Conservation (phyloP, 2,329 filamentous ascomycete species). For the Thyridium curvatum region DNA sequence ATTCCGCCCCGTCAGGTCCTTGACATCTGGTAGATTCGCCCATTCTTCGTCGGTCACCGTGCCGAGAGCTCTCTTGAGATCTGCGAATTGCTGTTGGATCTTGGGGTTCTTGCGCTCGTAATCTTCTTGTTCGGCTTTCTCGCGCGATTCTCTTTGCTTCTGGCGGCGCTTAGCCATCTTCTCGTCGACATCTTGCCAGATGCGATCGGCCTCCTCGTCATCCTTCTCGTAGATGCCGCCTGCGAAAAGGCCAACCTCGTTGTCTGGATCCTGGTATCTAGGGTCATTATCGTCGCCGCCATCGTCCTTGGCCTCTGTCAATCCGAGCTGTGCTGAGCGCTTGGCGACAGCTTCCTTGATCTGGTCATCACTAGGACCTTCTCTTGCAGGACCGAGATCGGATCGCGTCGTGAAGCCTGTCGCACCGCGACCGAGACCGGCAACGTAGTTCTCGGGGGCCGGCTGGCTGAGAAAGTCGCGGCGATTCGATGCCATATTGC, state of each 20-base stretch:
- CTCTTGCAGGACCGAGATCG: slow-evolving; percentile 88
- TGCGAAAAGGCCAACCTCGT: slow-evolving; percentile 92
- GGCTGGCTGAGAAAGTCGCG: slow-evolving; percentile 84
- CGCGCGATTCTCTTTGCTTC: slow-evolving; percentile 87
- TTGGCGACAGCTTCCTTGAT: slow-evolving; percentile 97
- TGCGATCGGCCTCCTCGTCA: slow-evolving; percentile 93
- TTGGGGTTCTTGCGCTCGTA: slow-evolving; percentile 98
- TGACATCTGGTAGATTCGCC: slow-evolving; percentile 91
- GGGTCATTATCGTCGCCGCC: slow-evolving; percentile 72
- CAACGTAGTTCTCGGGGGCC: slow-evolving; percentile 83
- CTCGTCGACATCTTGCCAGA: slow-evolving; percentile 94
- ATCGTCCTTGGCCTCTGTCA: slow-evolving; percentile 47
- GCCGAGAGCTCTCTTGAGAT: slow-evolving; percentile 83
- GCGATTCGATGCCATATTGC: slow-evolving; percentile 38
- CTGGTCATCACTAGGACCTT: slow-evolving; percentile 94
- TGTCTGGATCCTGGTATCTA: slow-evolving; percentile 92
- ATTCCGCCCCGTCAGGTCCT: slow-evolving; percentile 93
- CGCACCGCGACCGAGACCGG: slow-evolving; percentile 93
- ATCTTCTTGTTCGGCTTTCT: slow-evolving; percentile 84
- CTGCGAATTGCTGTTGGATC: slow-evolving; percentile 95
- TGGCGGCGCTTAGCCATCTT: slow-evolving; percentile 90
- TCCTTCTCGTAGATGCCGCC: slow-evolving; percentile 95
- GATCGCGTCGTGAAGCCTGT: slow-evolving; percentile 97
- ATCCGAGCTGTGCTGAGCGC: slow-evolving; percentile 77
- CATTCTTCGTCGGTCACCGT: slow-evolving; percentile 93